Conservation (phyloP, 2,329 filamentous ascomycete species). For the Nannizziopsis barbatae region DNA sequence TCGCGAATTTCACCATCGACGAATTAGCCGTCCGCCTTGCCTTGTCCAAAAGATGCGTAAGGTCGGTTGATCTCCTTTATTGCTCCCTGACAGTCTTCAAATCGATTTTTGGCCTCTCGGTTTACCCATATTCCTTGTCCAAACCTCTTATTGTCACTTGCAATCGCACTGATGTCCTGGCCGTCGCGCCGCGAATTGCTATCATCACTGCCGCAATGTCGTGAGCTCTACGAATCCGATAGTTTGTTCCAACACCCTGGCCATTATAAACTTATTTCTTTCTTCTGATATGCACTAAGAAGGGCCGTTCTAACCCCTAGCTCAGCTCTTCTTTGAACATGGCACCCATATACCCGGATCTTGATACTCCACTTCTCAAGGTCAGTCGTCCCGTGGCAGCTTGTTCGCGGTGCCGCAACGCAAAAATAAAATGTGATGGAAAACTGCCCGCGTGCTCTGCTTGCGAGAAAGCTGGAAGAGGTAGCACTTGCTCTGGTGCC, state of each 20-base stretch:
- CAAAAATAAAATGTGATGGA: constrained; percentile 97
- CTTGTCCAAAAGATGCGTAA: constrained; percentile 1
- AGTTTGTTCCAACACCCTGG: background rate
- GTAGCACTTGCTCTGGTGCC: constrained; percentile 79
- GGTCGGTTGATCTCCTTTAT: background rate
- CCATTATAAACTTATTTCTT: background rate
- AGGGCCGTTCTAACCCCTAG: background rate
- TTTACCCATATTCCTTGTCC: background rate
- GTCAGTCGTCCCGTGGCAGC: constrained; percentile 71
- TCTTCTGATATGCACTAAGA: background rate
- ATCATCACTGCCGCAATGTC: too few relatives aligned
- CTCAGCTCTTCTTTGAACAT: background rate
- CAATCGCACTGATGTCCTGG: too few relatives aligned
- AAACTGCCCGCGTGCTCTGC: constrained; percentile 91
- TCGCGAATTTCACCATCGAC: background rate
- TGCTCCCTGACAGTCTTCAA: background rate
- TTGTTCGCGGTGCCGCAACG: constrained; percentile 71
- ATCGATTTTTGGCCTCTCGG: background rate
- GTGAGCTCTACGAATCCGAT: background rate
- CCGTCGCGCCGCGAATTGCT: too few relatives aligned
- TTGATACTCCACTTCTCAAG: constrained; percentile 34
- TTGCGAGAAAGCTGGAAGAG: constrained; percentile 81
- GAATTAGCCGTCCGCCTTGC: background rate
- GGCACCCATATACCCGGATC: constrained; percentile 8
- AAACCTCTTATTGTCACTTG: background rate